Evolutionary conservation across 495 filamentous ascomycete species (phyloP).

Genomic region (Xylaria nigripes): DNA sequence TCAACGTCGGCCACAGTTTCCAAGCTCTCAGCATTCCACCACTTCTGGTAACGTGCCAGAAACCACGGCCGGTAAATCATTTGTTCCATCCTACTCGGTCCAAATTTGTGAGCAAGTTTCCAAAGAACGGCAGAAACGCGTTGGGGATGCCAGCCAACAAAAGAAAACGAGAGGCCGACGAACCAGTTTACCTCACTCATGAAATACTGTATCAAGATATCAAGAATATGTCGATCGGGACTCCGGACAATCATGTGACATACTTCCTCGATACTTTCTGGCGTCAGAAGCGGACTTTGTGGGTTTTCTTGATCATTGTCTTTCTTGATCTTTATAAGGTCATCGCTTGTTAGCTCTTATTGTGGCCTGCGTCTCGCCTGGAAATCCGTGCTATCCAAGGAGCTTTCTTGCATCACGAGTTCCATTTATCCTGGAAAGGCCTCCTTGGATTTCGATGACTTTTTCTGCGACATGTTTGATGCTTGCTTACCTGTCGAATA

Average conservation of each 20-base stretch:
- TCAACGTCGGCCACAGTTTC: conserved; percentile 14
- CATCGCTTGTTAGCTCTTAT: too few species aligned
- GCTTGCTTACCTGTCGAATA: conserved; percentile 6
- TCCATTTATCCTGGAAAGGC: too few species aligned
- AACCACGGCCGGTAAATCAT: conserved; percentile 9
- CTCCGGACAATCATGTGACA: conserved; percentile 13
- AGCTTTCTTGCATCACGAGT: not conserved
- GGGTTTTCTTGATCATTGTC: not conserved
- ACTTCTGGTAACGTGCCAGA: conserved; percentile 8
- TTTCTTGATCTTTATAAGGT: not conserved
- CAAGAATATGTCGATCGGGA: conserved; percentile 18
- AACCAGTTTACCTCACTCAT: conserved; percentile 24
- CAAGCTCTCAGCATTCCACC: conserved; percentile 5
- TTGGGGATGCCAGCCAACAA: too few species aligned
- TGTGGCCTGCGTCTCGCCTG: too few species aligned
- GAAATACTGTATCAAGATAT: conserved; percentile 26
- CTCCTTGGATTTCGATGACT: too few species aligned
- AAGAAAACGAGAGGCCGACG: not conserved
- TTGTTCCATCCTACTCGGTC: conserved; percentile 14
- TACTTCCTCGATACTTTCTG: not conserved
- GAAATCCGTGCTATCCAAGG: too few species aligned
- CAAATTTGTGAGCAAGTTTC: too few species aligned
- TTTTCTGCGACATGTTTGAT: not conserved
- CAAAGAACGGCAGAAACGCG: too few species aligned
- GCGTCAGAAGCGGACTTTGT: not conserved